Conservation (phyloP, 179 eudicot genomes). For the Spinacia oleracea region DNA sequence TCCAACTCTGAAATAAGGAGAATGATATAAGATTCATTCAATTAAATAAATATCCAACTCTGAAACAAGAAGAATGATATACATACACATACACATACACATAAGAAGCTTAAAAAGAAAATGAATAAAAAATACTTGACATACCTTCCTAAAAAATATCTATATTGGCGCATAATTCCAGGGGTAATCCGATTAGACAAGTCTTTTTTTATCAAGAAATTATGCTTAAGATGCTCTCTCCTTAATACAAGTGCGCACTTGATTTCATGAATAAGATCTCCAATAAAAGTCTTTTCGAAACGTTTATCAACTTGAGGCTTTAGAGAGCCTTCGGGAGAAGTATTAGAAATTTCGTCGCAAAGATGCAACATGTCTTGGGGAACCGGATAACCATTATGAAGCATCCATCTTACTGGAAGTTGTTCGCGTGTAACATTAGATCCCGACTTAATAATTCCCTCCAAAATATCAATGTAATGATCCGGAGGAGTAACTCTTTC, state of each 20-base stretch:
- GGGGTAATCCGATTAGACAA: slow-evolving; percentile 68
- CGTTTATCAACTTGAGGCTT: slow-evolving; percentile 33
- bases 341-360: slow-evolving; percentile 53
- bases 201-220: slow-evolving; percentile 48
- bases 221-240: slow-evolving; percentile 44
- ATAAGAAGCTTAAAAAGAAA: too few species aligned
- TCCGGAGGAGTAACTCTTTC: slow-evolving; percentile 95
- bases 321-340: slow-evolving; percentile 39
- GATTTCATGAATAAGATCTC: slow-evolving; percentile 56
- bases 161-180: slow-evolving; percentile 64
- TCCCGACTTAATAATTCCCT: slow-evolving; percentile 69
- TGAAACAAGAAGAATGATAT: too few species aligned
- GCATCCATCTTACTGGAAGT: slow-evolving; percentile 97
- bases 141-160: slow-evolving; percentile 94
- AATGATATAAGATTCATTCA: too few species aligned
- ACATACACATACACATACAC: too few species aligned
- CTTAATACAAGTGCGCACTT: slow-evolving; percentile 48
- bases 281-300: slow-evolving; percentile 53
- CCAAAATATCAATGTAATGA: slow-evolving; percentile 83
- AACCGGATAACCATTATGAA: slow-evolving; percentile 84
- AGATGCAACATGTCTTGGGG: slow-evolving; percentile 84
- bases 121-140: too few species aligned
- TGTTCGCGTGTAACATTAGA: slow-evolving; percentile 66
- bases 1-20: slow-evolving; percentile 49
- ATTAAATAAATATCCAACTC: too few species aligned